Conservation (phyloP, 495 filamentous ascomycete species). For the Penicillium desertorum region DNA sequence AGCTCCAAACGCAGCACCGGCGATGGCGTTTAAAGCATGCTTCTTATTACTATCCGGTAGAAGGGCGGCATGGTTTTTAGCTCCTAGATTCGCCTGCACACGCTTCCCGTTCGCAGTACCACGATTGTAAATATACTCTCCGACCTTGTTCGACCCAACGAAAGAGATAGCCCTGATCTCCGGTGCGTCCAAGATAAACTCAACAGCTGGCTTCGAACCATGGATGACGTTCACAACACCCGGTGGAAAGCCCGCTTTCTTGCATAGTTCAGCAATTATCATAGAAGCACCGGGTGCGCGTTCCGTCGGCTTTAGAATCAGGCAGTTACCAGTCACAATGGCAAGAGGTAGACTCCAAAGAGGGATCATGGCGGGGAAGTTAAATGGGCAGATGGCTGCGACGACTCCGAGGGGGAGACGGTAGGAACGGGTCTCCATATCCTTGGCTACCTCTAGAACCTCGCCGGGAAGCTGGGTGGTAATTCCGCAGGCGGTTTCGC, state of each 20-base stretch:
- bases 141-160: conserved; percentile 92
- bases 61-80: conserved; percentile 96
- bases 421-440: conserved; percentile 97
- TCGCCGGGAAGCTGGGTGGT: conserved; percentile 92
- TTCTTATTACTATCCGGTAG: conserved; percentile 98
- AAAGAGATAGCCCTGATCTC: conserved; percentile 96
- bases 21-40: conserved; percentile 91
- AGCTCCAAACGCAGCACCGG: conserved; percentile 95
- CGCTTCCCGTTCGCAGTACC: conserved; percentile 90
- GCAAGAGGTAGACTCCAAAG: conserved; percentile 96
- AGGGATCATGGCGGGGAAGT: conserved; percentile 99
- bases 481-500: conserved; percentile 92
- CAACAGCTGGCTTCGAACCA: conserved; percentile 83
- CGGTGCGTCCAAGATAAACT: conserved; percentile 96
- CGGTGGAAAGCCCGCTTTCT: conserved; percentile 88
- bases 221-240: conserved; percentile 95
- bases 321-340: conserved; percentile 91
- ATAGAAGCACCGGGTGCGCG: conserved; percentile 94
- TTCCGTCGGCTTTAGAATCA: conserved; percentile 95
- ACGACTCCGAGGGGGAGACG: conserved; percentile 90
- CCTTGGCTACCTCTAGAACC: conserved; percentile 93
- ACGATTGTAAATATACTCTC: conserved; percentile 91
- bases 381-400: conserved; percentile 97
- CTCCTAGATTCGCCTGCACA: conserved; percentile 96
- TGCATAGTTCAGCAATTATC: conserved; percentile 90